phyloP scores from a whole-genome alignment of 805 yeast genomes.

The Alloascoidea africana region DNA sequence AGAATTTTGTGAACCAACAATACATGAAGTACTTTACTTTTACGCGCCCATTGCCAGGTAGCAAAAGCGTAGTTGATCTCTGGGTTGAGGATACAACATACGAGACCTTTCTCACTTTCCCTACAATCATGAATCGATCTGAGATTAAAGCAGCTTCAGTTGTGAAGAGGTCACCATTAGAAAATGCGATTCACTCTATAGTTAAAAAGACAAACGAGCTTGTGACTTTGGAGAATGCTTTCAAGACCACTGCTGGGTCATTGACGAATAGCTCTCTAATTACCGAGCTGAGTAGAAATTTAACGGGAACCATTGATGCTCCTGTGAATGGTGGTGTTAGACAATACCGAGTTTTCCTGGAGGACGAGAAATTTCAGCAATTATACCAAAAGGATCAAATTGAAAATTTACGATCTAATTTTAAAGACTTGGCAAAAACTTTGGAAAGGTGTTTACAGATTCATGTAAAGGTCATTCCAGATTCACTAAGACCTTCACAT shows the following conservation, averaged over 20 bases:
- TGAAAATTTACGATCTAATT: constrained; percentile 24
- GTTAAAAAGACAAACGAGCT: constrained; percentile 58
- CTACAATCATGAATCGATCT: constrained; percentile 75
- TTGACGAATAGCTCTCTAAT: constrained; percentile 6
- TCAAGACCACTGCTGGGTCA: constrained; percentile 8
- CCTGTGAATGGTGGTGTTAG: constrained; percentile 91
- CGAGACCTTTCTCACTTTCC: constrained; percentile 64
- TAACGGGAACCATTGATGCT: constrained; percentile 79
- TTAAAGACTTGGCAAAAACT: constrained; percentile 52
- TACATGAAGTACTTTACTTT: constrained; percentile 56
- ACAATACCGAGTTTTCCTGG: constrained; percentile 59
- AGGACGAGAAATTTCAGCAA: constrained; percentile 18
- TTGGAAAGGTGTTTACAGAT: constrained; percentile 50
- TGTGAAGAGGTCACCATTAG: constrained; percentile 62
- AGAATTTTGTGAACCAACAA: constrained; percentile 63
- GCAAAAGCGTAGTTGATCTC: constrained; percentile 52
- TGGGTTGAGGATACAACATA: constrained; percentile 85
- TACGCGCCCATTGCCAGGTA: constrained; percentile 58
- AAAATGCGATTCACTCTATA: constrained; percentile 62
- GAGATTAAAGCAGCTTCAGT: constrained; percentile 38
- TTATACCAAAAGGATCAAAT: constrained; percentile 16
- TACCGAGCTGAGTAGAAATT: constrained; percentile 44
- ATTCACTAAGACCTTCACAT: constrained; percentile 44
- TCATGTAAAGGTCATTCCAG: constrained; percentile 51
- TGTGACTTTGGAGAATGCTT: constrained; percentile 42